Evolutionary conservation across 179 eudicot genomes (phyloP).

Genomic region (Silene vulgaris): DNA sequence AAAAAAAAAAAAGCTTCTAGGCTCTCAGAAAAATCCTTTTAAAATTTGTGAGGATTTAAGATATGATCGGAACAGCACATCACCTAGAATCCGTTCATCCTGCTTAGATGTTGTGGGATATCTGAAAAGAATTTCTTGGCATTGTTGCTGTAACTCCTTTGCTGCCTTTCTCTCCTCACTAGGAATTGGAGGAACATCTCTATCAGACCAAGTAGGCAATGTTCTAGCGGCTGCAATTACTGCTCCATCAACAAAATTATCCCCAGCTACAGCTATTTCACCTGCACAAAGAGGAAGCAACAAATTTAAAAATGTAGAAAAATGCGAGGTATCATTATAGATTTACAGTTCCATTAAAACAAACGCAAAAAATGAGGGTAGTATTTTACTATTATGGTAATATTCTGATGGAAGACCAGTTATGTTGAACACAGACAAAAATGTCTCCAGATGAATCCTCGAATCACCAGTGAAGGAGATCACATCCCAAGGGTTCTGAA

Average conservation of each 20-base stretch:
- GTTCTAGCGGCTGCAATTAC: conserved; percentile 93
- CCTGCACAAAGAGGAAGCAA: conserved; percentile 33
- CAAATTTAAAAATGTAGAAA: conserved; percentile 1
- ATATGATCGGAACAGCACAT: conserved; percentile 9
- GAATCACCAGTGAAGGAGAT: conserved; percentile 75
- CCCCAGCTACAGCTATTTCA: conserved; percentile 44
- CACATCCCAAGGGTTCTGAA: conserved; percentile 96
- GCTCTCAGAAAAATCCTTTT: not conserved
- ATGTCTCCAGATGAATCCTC: conserved; percentile 74
- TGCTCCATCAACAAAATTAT: conserved; percentile 83
- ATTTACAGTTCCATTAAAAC: not conserved
- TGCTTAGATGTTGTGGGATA: conserved; percentile 68
- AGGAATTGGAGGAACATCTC: conserved; percentile 80
- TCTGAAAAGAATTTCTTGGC: conserved; percentile 59
- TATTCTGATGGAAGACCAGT: conserved; percentile 83
- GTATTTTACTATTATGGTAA: conserved; percentile 63
- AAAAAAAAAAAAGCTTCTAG: not conserved
- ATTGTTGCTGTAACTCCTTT: conserved; percentile 81
- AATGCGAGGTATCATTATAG: not conserved
- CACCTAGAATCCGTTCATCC: conserved; percentile 82
- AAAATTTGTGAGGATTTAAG: not conserved
- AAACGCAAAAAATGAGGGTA: not conserved
- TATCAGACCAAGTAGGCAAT: conserved; percentile 85
- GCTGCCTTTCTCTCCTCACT: conserved; percentile 82
- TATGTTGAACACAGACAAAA: conserved; percentile 92